Evolutionary conservation across 2,329 filamentous ascomycete species (phyloP), one percentile per base, ranked within the genome.

Genomic region (Juglanconis sp.): DNA sequence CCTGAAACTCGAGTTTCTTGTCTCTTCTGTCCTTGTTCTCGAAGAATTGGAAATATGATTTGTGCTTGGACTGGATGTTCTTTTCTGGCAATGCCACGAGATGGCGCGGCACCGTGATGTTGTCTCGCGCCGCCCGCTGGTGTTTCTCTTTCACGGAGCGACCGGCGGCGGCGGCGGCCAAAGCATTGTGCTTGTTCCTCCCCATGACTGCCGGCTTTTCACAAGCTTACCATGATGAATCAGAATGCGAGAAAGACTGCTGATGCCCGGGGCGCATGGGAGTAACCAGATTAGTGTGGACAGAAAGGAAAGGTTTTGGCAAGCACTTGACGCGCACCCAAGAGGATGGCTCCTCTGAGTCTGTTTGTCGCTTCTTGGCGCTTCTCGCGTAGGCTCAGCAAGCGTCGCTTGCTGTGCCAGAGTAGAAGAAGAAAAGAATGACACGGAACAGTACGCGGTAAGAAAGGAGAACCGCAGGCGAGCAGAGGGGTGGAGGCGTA

Each of bases 231-330:
- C 92, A 99, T 97, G 68, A 99, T 91, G 49, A 96, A 89, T 0
- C 92, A 96, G 72, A 99, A 99, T 92, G 85, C 24, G 91, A 95
- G 40, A 99, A 3, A 98, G 77, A 11, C 11, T 56, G 48, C 35
- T 15, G 38, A 53, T 5, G 47, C 30, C 50, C 40, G 48, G 15
- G 31, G 47, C 9, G 56, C 48, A 57, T 42, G 55, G 42, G 42
- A 49, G 15, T 50, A 32, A 48, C 46, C 36, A 40, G 53, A 44
- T 60, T 54, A 47, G 62, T 49, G 38, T 40, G 31, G 49, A 51
- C 50, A 52, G 31, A 38, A 44, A 56, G 56, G 32, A 53, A 35
- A 56, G 50, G 36, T 15, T 13, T 42, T 30, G 44, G 53, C 60
- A 38, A 57, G 60, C 49, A 53, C 51, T 36, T 40, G 44, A 62